Conservation (phyloP, 2,329 filamentous ascomycete genomes). For the Cyphellophora attinorum region DNA sequence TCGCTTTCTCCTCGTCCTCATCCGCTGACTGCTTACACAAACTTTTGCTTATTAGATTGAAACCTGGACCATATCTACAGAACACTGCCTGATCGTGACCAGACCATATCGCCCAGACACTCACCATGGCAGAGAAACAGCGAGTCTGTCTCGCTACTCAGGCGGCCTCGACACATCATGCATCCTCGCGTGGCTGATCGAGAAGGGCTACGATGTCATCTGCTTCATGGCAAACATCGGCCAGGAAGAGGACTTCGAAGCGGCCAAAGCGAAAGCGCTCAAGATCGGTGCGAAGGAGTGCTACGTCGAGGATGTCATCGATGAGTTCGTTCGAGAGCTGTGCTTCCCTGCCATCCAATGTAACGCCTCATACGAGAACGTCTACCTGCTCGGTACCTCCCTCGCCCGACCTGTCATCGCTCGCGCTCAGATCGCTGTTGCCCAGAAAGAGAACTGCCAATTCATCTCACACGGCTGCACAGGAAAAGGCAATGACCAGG, state of each 20-base stretch:
- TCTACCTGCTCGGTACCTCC: constrained; percentile 19
- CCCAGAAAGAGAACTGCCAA: constrained; percentile 32
- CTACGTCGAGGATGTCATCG: constrained; percentile 48
- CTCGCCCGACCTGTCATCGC: constrained; percentile 37
- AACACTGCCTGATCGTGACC: no score
- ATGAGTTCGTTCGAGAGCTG: constrained; percentile 71
- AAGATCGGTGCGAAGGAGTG: constrained; percentile 60
- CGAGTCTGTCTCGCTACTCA: constrained; percentile 20
- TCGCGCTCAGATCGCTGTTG: constrained; percentile 31
- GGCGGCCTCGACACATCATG: constrained; percentile 52
- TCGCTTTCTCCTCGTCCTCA: no score
- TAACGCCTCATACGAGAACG: constrained; percentile 33
- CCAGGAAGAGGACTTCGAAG: constrained; percentile 62
- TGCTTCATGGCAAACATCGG: constrained; percentile 64
- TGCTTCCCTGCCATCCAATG: constrained; percentile 72
- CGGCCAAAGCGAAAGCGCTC: constrained; percentile 53
- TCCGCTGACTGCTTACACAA: no score
- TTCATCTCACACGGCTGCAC: constrained; percentile 34
- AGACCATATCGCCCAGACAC: no score
- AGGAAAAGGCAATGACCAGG: constrained; percentile 39
- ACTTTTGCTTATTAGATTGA: no score
- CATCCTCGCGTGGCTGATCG: constrained; percentile 37
- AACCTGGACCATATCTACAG: no score
- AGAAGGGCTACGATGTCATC: constrained; percentile 50
- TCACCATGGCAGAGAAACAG: not conserved